A percentile compares a stretch with the other conserved stretches of the same genome.
Evolutionary conservation across 2,329 filamentous ascomycete species (phyloP).

Genomic region (Xylariaceae sp.): DNA sequence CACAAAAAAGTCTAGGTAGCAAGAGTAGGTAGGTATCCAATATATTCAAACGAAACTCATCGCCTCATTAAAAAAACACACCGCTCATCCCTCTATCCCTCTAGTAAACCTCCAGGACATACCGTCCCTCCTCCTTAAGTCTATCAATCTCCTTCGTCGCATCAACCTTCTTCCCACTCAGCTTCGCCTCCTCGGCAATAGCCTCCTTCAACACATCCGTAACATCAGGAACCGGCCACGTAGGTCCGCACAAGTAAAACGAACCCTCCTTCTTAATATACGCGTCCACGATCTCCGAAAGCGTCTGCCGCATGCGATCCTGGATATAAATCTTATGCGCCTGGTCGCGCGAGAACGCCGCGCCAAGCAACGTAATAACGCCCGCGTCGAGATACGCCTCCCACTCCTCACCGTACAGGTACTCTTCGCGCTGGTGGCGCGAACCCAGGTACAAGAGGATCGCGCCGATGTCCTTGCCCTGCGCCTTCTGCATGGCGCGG

Average conservation of each 20-base stretch:
- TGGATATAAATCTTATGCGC: slow-evolving; percentile 99
- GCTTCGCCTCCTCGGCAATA: slow-evolving; percentile 68
- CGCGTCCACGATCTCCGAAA: slow-evolving; percentile 74
- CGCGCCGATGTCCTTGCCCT: slow-evolving; percentile 88
- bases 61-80: slow-evolving; percentile 6
- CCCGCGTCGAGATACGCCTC: slow-evolving; percentile 95
- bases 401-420: slow-evolving; percentile 98
- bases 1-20: too few species aligned
- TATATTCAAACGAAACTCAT: slow-evolving; percentile 1
- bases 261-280: slow-evolving; percentile 84
- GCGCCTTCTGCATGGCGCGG: slow-evolving; percentile 95
- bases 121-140: slow-evolving; percentile 89
- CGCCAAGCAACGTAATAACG: slow-evolving; percentile 87
- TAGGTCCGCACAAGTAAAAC: slow-evolving; percentile 97
- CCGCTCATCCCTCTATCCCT: not conserved
- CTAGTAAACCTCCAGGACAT: slow-evolving; percentile 96
- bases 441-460: slow-evolving; percentile 96
- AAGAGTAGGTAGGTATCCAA: too few species aligned
- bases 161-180: slow-evolving; percentile 73
- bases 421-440: slow-evolving; percentile 96
- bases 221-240: slow-evolving; percentile 97
- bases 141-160: slow-evolving; percentile 88
- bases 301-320: slow-evolving; percentile 88
- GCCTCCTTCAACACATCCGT: slow-evolving; percentile 92
- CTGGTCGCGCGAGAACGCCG: slow-evolving; percentile 95